Evolutionary conservation across 2,329 filamentous ascomycete species (phyloP).

Genomic region (Dothiorella sarmentorum): DNA sequence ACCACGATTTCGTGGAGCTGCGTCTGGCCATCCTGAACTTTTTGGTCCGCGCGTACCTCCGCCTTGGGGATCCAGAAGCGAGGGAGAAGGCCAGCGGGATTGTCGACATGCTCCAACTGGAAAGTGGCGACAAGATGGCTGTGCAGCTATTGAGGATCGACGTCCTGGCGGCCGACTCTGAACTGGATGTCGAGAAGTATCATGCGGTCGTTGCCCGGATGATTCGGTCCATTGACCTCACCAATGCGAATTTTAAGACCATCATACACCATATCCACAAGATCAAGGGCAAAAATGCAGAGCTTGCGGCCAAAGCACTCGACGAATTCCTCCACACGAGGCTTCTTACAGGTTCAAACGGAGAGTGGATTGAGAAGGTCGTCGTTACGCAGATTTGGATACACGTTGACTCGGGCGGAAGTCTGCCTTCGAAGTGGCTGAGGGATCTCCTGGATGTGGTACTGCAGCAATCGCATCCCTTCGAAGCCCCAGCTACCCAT

Average conservation of each 20-base stretch:
- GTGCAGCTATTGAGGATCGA: conserved; percentile 68
- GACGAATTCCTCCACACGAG: conserved; percentile 62
- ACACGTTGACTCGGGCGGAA: conserved; percentile 40
- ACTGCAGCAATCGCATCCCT: conserved; percentile 24
- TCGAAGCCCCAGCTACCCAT: conserved; percentile 61
- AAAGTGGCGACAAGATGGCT: conserved; percentile 61
- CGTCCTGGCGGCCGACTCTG: conserved; percentile 50
- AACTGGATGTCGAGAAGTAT: conserved; percentile 39
- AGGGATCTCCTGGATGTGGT: neutral
- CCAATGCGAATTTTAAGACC: conserved; percentile 61
- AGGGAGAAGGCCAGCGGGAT: conserved; percentile 55
- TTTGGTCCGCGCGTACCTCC: conserved; percentile 56
- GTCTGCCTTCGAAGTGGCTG: conserved; percentile 25
- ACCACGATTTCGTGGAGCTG: conserved; percentile 60
- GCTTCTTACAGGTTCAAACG: conserved; percentile 49
- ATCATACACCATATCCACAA: conserved; percentile 66
- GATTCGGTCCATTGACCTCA: conserved; percentile 57
- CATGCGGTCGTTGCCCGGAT: conserved; percentile 45
- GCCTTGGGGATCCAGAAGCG: conserved; percentile 43
- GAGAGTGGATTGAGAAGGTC: conserved; percentile 64
- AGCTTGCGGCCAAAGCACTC: conserved; percentile 48
- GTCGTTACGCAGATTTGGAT: conserved; percentile 68
- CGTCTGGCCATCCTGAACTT: conserved; percentile 63
- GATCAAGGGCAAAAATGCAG: conserved; percentile 44
- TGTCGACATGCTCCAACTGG: conserved; percentile 59